Evolutionary conservation across 352 stramenopile genomes (phyloP).

Genomic region (Plasmopara viticola): DNA sequence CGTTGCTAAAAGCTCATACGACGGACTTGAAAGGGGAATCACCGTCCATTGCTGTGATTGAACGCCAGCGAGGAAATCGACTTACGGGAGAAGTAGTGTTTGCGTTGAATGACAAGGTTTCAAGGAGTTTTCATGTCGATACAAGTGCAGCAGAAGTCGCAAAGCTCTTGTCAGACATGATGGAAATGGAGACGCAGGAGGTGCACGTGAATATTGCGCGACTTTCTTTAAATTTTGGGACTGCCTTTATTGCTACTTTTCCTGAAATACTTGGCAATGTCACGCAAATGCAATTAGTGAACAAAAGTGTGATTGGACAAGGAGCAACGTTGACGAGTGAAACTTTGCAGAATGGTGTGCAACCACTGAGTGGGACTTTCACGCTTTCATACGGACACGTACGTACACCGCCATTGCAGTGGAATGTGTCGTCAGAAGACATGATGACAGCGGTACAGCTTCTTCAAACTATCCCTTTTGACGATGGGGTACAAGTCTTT

Average conservation of each 20-base stretch:
- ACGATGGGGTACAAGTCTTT: slow-evolving; percentile 42
- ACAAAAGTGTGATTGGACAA: slow-evolving; percentile 16
- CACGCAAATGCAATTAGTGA: slow-evolving; percentile 14
- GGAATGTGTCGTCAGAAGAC: slow-evolving; percentile 82
- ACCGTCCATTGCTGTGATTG: slow-evolving; percentile 9
- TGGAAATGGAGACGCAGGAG: neutral
- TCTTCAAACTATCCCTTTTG: slow-evolving; percentile 53
- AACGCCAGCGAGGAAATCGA: slow-evolving; percentile 28
- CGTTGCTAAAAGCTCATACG: slow-evolving; percentile 17
- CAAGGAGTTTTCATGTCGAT: slow-evolving; percentile 19
- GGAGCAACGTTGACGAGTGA: slow-evolving; percentile 17
- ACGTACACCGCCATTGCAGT: slow-evolving; percentile 45
- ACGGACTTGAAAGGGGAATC: slow-evolving; percentile 21
- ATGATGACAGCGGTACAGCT: slow-evolving; percentile 64
- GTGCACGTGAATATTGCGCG: slow-evolving; percentile 1
- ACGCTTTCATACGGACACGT: slow-evolving; percentile 40
- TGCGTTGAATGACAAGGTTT: slow-evolving; percentile 3
- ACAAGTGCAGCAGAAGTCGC: slow-evolving; percentile 13
- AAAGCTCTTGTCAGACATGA: slow-evolving; percentile 8
- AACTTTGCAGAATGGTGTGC: slow-evolving; percentile 36
- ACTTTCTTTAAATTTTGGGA: slow-evolving; percentile 11
- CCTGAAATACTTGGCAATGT: slow-evolving; percentile 19
- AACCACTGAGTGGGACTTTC: slow-evolving; percentile 42
- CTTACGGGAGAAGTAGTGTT: slow-evolving; percentile 26
- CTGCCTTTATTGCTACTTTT: slow-evolving; percentile 28